Evolutionary conservation across 495 filamentous ascomycete species (phyloP).

Genomic region (Staphylotrichum longicolle): DNA sequence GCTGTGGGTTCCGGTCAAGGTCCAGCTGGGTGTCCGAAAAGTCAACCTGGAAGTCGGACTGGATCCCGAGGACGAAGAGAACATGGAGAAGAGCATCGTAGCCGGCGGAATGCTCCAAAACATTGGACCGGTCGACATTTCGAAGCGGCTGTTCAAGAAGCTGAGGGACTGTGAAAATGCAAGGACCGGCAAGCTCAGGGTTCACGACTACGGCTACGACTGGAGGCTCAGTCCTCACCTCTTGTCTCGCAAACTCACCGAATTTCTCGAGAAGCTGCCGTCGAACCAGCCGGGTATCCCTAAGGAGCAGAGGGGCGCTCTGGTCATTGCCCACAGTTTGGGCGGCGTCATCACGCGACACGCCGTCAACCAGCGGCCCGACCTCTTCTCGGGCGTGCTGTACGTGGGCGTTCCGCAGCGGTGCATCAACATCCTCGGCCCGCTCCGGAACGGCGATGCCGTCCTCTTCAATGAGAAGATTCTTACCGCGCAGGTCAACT

Average conservation of each 20-base stretch:
- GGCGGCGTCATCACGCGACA: constrained; percentile 89
- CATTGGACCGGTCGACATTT: constrained; percentile 90
- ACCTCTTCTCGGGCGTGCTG: constrained; percentile 82
- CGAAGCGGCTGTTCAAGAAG: constrained; percentile 74
- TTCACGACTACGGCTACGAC: constrained; percentile 93
- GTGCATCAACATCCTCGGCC: constrained; percentile 89
- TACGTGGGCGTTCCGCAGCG: constrained; percentile 83
- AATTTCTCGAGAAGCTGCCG: constrained; percentile 70
- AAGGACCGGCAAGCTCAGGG: constrained; percentile 64
- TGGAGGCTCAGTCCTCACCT: constrained; percentile 87
- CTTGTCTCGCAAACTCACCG: constrained; percentile 64
- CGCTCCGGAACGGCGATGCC: constrained; percentile 84
- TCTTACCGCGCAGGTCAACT: constrained; percentile 91
- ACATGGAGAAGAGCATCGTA: constrained; percentile 75
- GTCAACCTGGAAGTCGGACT: constrained; percentile 89
- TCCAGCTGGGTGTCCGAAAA: constrained; percentile 87
- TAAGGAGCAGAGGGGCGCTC: constrained; percentile 60
- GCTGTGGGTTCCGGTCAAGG: constrained; percentile 91
- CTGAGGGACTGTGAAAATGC: constrained; percentile 71
- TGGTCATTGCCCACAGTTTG: constrained; percentile 84
- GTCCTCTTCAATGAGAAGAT: constrained; percentile 88
- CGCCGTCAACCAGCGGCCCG: constrained; percentile 82
- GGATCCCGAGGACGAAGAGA: constrained; percentile 79
- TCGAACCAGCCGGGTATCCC: constrained; percentile 61
- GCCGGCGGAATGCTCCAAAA: constrained; percentile 83